A percentile compares a stretch with the other conserved stretches of the same genome.
Evolutionary conservation across 1,139 yeast species (phyloP).

Genomic region (Sugiyamaella japonica): DNA sequence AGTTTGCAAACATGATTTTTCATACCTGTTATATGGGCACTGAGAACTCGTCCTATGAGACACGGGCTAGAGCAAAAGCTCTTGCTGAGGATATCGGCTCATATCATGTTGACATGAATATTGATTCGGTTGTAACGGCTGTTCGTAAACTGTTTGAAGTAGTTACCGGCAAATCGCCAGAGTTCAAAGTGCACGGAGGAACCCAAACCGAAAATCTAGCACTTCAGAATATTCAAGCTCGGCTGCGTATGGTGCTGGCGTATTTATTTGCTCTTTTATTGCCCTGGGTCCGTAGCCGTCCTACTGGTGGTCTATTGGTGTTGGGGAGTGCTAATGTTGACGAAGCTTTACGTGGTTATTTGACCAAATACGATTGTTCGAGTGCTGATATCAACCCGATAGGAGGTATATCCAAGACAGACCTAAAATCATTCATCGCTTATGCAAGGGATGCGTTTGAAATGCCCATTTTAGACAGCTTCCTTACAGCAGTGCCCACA

Average conservation of each 20-base stretch:
- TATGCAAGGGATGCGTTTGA: slow-evolving; percentile 73
- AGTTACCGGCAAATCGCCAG: slow-evolving; percentile 86
- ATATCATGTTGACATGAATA: slow-evolving; percentile 86
- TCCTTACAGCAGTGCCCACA: slow-evolving; percentile 89
- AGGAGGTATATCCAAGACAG: slow-evolving; percentile 95
- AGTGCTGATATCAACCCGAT: slow-evolving; percentile 97
- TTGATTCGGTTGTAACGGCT: slow-evolving; percentile 79
- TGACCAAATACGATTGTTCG: slow-evolving; percentile 95
- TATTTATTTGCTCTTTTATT: slow-evolving; percentile 89
- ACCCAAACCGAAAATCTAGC: slow-evolving; percentile 88
- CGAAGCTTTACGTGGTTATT: slow-evolving; percentile 90
- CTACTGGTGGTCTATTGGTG: slow-evolving; percentile 77
- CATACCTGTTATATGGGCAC: slow-evolving; percentile 97
- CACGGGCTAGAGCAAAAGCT: slow-evolving; percentile 79
- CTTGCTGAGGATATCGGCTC: slow-evolving; percentile 78
- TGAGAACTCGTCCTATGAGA: slow-evolving; percentile 82
- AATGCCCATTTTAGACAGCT: slow-evolving; percentile 73
- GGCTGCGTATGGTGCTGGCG: slow-evolving; percentile 90
- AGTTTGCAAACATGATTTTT: slow-evolving; percentile 71
- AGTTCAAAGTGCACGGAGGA: slow-evolving; percentile 92
- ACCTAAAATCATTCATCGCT: slow-evolving; percentile 76
- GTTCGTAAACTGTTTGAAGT: slow-evolving; percentile 76
- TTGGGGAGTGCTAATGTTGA: slow-evolving; percentile 98
- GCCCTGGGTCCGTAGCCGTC: slow-evolving; percentile 85
- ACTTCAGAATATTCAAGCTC: slow-evolving; percentile 91